Percentiles rank a stretch among this genome's conserved stretches.
These are phyloP conservation scores for Coleophoma eucalyptorum DNA, from an alignment of 2,329 filamentous ascomycete species.

Conservation along the genomic window DNA sequence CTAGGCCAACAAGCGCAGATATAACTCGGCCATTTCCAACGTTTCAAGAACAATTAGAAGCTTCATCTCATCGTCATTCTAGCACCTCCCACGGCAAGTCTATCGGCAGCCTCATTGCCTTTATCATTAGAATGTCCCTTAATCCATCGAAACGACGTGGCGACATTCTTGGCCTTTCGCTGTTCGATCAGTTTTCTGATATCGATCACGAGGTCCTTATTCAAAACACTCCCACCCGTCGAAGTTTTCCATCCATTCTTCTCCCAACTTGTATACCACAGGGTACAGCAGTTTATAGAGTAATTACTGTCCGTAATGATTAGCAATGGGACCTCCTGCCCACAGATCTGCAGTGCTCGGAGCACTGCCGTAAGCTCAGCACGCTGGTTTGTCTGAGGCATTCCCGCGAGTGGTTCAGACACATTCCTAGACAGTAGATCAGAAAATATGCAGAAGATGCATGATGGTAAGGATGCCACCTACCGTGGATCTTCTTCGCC, in stretches of 20 bases:
- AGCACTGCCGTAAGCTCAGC: slow-evolving; percentile 90
- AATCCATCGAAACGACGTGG: slow-evolving; percentile 79
- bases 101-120: slow-evolving; percentile 80
- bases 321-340: slow-evolving; percentile 61
- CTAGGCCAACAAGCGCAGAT: too few species aligned
- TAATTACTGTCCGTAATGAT: slow-evolving; percentile 92
- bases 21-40: too few species aligned
- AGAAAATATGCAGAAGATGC: not conserved
- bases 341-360: slow-evolving; percentile 74
- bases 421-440: slow-evolving; percentile 45
- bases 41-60: too few species aligned
- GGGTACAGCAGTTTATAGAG: slow-evolving; percentile 81
- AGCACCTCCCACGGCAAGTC: slow-evolving; percentile 68
- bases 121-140: slow-evolving; percentile 74
- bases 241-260: slow-evolving; percentile 74
- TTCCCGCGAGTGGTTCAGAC: slow-evolving; percentile 25
- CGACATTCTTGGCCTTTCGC: slow-evolving; percentile 53
- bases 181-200: slow-evolving; percentile 70
- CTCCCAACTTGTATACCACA: slow-evolving; percentile 79
- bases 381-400: slow-evolving; percentile 83
- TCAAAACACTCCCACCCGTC: slow-evolving; percentile 70
- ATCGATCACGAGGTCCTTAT: slow-evolving; percentile 76
- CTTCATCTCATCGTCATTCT: not conserved
- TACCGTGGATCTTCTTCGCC: slow-evolving; percentile 51
- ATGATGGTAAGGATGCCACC: not conserved